Evolutionary conservation across 371 early-diverging fungal species (phyloP).

Genomic region (Blakeslea trispora): DNA sequence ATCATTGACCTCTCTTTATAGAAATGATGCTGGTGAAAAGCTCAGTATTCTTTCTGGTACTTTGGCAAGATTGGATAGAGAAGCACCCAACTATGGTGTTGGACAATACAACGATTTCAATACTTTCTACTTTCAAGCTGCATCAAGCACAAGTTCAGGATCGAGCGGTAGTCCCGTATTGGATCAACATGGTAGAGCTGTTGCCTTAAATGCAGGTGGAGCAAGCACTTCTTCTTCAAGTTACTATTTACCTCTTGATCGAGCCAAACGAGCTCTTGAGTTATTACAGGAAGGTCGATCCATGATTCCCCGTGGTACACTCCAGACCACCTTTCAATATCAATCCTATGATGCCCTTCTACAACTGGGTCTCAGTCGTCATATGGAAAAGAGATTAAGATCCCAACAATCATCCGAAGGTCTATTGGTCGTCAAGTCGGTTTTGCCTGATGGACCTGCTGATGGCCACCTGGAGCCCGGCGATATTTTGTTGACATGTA

Average conservation of each 20-base stretch:
- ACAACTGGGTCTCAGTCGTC: slow-evolving; percentile 57
- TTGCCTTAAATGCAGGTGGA: slow-evolving; percentile 72
- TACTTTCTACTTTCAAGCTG: slow-evolving; percentile 72
- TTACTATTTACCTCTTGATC: slow-evolving; percentile 67
- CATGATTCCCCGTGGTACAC: slow-evolving; percentile 73
- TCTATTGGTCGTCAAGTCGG: slow-evolving; percentile 69
- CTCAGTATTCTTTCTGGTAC: slow-evolving; percentile 79
- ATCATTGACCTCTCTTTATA: too few species aligned
- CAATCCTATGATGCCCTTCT: slow-evolving; percentile 61
- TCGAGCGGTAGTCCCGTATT: slow-evolving; percentile 70
- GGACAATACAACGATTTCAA: slow-evolving; percentile 75
- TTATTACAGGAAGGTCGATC: slow-evolving; percentile 51
- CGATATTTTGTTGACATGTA: slow-evolving; percentile 69
- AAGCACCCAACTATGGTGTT: slow-evolving; percentile 72
- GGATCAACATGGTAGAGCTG: slow-evolving; percentile 68
- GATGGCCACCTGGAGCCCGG: slow-evolving; percentile 66
- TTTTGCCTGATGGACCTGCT: slow-evolving; percentile 75
- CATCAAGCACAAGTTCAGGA: slow-evolving; percentile 69
- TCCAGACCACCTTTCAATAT: slow-evolving; percentile 73
- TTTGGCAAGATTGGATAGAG: slow-evolving; percentile 76
- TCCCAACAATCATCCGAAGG: slow-evolving; percentile 56
- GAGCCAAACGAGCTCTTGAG: slow-evolving; percentile 69
- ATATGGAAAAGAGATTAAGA: slow-evolving; percentile 66
- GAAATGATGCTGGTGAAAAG: slow-evolving; percentile 69
- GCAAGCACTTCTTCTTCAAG: slow-evolving; percentile 56